Evolutionary conservation across 441 rosid species (phyloP), one percentile per base, ranked within the genome.

Genomic region (Adansonia gregorii): DNA sequence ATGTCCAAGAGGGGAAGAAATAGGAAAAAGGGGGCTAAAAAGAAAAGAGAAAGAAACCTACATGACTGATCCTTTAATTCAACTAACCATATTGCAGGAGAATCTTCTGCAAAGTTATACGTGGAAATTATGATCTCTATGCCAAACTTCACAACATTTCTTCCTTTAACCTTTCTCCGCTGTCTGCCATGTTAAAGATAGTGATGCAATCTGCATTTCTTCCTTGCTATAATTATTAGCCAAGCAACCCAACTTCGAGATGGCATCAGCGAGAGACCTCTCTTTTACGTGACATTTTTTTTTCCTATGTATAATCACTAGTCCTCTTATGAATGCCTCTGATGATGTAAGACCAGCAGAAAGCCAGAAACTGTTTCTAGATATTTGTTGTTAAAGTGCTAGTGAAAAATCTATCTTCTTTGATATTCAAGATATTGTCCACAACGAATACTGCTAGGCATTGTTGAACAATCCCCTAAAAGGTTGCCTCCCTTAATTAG

Each of bases 191-290:
- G n/a, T 19, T 45, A 67, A 24, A 11, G 4, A 46, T 20, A 5
- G 72, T 67, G 56, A 45, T 12, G 56, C 39, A 46, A 12, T 60
- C 41, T 45, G 72, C 55, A 67, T 20, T 67, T 64, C 20, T 15
- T 64, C 66, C 54, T 41, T 65, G 24, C 5, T 67, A 67, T 45
- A 67, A 19, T 67, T 45, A 4, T 43, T 67, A 67, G 54, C 17
- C 19, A 54, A 39, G 49, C 14, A 9, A 65, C 24, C 14, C 69
- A 39, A 19, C 31, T 67, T 67, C 54, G 45, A 43, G n/a, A 4
- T 24, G 66, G n/a, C 11, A 5, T 0, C 41, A 60, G 66, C 41
- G 4, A 24, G 66, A 24, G 41, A 60, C 66, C 41, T 24, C 39
- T 58, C 22, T 60, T n/a, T 9, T 24, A 60, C 39, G 2, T 22